Base-by-base conservation (phyloP, 371 early-diverging fungal species). In the Gilbertella persicaria region DNA sequence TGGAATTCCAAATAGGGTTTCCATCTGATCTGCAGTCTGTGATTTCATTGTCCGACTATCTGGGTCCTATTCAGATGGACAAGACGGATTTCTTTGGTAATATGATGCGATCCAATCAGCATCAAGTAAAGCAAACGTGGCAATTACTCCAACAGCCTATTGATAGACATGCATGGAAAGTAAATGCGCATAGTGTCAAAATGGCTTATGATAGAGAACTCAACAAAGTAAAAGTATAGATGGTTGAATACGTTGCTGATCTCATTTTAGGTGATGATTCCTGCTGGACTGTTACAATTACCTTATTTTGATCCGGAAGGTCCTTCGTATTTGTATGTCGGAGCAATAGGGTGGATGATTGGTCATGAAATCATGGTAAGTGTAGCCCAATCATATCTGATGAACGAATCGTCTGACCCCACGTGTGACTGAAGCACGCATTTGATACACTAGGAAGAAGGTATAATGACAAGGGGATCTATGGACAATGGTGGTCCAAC, bases 401-500 rank as follows among this genome's bases (percentile, higher is more conserved):
- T 0, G 16, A 48, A 47, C 25, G 17, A 14, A 33, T 48, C 43
- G 38, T 50, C 47, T 62, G 52, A 47, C 53, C 35, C 40, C 50
- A 56, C 45, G 58, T 58, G 59, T 44, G 20, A 24, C 13, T 45
- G 10, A 51, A 79, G 74, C 83, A 84, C 60, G 84, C 67, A 9
- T 83, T 83, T 52, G 83, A 84, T 59, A 56, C 66, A 45, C 47
- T 53, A 21, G 90, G 90, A 16, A 72, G 82, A 24, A 59, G 71
- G 33, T 89, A 71, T 57, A 77, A 82, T 53, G 38, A 52, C 2
- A 38, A 56, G n/a, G 84, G 82, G 5, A 58, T 55, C 24, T 54
- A 67, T 43, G 60, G 55, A 2, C 53, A 73, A 45, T 91, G 91
- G 90, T 90, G 90, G 91, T 58, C 79, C 4, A 64, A 78, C 21